phyloP scores from a whole-genome alignment of 2,329 filamentous ascomycete genomes.

The Diaporthe caulivora region DNA sequence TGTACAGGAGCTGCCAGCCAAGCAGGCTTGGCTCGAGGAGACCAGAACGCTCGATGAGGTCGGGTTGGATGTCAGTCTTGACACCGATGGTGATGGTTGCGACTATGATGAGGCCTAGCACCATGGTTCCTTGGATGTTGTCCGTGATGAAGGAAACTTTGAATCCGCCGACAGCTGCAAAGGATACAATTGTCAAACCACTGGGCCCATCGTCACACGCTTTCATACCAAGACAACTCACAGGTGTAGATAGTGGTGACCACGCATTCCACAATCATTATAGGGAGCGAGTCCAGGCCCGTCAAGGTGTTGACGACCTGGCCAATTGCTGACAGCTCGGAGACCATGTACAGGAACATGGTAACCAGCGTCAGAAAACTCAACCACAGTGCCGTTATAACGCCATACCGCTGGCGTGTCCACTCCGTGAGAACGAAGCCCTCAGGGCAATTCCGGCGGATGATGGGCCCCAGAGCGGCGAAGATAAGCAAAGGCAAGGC shows the following conservation, averaged over 20 bases:
- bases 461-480: conserved; percentile 80
- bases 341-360: conserved; percentile 88
- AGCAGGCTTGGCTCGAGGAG: conserved; percentile 77
- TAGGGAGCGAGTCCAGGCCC: conserved; percentile 78
- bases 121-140: conserved; percentile 84
- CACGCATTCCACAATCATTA: conserved; percentile 81
- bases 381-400: conserved; percentile 77
- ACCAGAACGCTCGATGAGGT: conserved; percentile 76
- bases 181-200: neutral
- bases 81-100: conserved; percentile 83
- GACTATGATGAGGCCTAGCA: conserved; percentile 79
- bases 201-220: no score
- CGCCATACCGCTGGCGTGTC: conserved; percentile 83
- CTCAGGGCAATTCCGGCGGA: conserved; percentile 83
- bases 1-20: conserved; percentile 89
- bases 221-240: conserved; percentile 52
- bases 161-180: conserved; percentile 82
- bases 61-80: conserved; percentile 78
- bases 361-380: conserved; percentile 84
- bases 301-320: conserved; percentile 83
- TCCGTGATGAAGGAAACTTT: conserved; percentile 87
- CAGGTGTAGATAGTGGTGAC: conserved; percentile 88
- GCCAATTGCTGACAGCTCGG: conserved; percentile 84
- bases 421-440: conserved; percentile 89
- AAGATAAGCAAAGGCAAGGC: conserved; percentile 81